Conservation (phyloP, 208 protist genomes). For the Trypanosoma brucei region DNA sequence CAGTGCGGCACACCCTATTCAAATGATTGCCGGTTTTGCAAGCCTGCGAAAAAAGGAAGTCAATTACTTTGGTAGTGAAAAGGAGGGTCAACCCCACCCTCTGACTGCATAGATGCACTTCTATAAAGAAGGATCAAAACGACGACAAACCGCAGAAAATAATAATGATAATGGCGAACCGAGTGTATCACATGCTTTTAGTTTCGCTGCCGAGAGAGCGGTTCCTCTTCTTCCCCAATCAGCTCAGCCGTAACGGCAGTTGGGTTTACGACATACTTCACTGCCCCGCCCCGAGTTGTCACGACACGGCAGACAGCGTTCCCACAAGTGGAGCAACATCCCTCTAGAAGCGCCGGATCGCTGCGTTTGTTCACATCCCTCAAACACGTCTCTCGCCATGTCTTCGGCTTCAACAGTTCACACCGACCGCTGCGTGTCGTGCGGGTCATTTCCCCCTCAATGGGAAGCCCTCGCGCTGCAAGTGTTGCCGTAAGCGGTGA, state of each 20-base stretch:
- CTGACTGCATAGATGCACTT: no score
- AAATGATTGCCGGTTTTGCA: no score
- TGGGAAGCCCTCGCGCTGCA: slow-evolving; percentile 33
- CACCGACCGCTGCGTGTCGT: slow-evolving; percentile 11
- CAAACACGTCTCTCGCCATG: slow-evolving; percentile 60
- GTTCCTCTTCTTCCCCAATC: no score
- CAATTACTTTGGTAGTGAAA: no score
- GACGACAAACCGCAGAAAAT: no score
- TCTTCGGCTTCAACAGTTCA: slow-evolving; percentile 1
- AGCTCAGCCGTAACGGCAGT: slow-evolving; percentile 15
- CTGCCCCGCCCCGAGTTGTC: slow-evolving; percentile 8
- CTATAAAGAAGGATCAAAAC: no score
- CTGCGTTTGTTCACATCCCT: slow-evolving; percentile 59
- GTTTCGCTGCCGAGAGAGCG: not conserved
- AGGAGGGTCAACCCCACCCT: no score
- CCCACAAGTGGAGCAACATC: slow-evolving; percentile 40
- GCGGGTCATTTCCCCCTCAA: slow-evolving; percentile 55
- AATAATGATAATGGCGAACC: not conserved
- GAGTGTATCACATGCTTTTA: not conserved
- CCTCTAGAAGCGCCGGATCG: slow-evolving; percentile 39
- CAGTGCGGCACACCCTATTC: no score
- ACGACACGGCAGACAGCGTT: slow-evolving; percentile 51
- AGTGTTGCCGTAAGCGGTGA: slow-evolving; percentile 12
- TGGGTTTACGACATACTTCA: slow-evolving; percentile 27
- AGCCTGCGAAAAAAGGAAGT: no score